Evolutionary conservation across 2,329 filamentous ascomycete species (phyloP), one percentile per base, ranked within the genome.

Genomic region (Fonsecaea pedrosoi): DNA sequence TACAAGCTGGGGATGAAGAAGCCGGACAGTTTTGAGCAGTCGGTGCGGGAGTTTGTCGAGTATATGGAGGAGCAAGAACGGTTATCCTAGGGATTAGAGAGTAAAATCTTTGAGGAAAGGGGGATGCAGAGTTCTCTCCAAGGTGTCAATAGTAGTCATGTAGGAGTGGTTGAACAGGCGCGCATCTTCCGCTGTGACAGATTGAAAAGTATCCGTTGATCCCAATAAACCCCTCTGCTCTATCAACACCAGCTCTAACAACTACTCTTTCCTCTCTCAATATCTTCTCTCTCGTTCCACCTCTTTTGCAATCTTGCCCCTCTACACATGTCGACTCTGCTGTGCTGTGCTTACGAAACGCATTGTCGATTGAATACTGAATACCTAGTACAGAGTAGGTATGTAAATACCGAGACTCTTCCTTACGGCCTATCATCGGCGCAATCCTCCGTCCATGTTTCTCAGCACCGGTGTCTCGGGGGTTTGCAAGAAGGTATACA

Each of bases 11-110:
- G 86, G 0, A 80, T 87, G 66, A 78, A 81, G 59, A 77, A 79
- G 54, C 86, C 88, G 72, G 75, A 79, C 63, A 82, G 80, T 8
- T 85, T 83, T 64, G 85, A 87, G 71, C 78, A 83, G 55, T 78
- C 86, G 5, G 86, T 88, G 10, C 81, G 79, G 74, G 84, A 88
- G 74, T 88, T 87, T 70, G 77, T 84, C n/a, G 77, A 82, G 62
- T 77, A 65, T 50, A 62, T 73, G 66, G 65, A 72, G 45, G 69
- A 73, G 65, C 63, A 73, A 48, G 62, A 70, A 66, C 61, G 25
- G 21, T 40, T 60, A 32, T 48, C 58, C 35, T 61, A 9, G 53
- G 34, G 3, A 15, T 54, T n/a, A 48, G 32, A 54, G 50, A 35
- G 38, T 58, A 18, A 34, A 32, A 32, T 0, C 30, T 32, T 5